A percentile compares a stretch with the other conserved stretches of the same genome.
Evolutionary conservation across 192 early-diverging fungal species (phyloP).

Genomic region (Spinellus fusiger): DNA sequence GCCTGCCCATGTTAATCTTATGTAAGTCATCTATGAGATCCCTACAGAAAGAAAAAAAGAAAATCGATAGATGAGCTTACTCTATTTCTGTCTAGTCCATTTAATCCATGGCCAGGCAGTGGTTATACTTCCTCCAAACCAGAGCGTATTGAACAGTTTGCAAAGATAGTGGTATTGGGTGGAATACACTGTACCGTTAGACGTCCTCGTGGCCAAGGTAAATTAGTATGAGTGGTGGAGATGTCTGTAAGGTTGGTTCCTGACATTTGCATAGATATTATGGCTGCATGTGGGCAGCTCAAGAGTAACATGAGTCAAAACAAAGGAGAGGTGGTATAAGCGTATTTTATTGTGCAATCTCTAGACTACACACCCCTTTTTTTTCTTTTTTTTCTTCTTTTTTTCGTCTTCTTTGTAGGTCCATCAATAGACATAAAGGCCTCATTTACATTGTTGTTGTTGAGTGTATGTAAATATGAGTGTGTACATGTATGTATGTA

Average conservation of each 20-base stretch:
- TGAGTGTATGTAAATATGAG: neutral
- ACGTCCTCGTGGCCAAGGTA: conserved; percentile 52
- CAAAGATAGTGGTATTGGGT: conserved; percentile 36
- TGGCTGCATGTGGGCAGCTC: conserved; percentile 77
- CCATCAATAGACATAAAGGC: too few species aligned
- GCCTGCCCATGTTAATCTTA: conserved; percentile 72
- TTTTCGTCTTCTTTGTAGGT: too few species aligned
- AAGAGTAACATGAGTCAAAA: conserved; percentile 14
- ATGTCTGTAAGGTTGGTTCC: neutral
- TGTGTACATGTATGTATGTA: neutral
- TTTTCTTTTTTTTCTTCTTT: neutral
- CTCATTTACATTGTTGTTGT: too few species aligned
- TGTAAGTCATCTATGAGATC: conserved; percentile 41
- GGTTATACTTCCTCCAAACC: conserved; percentile 52
- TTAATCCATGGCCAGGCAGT: conserved; percentile 84
- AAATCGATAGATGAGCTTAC: neutral
- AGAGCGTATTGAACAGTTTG: conserved; percentile 53
- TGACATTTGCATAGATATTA: conserved; percentile 52
- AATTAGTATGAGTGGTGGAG: neutral
- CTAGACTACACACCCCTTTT: neutral
- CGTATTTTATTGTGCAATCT: neutral
- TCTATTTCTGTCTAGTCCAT: conserved; percentile 48
- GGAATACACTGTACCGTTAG: conserved; percentile 57
- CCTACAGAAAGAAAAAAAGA: too few species aligned
- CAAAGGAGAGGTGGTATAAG: neutral